phyloP scores from a whole-genome alignment of 495 filamentous ascomycete genomes.

The Entonaema liquescens region DNA sequence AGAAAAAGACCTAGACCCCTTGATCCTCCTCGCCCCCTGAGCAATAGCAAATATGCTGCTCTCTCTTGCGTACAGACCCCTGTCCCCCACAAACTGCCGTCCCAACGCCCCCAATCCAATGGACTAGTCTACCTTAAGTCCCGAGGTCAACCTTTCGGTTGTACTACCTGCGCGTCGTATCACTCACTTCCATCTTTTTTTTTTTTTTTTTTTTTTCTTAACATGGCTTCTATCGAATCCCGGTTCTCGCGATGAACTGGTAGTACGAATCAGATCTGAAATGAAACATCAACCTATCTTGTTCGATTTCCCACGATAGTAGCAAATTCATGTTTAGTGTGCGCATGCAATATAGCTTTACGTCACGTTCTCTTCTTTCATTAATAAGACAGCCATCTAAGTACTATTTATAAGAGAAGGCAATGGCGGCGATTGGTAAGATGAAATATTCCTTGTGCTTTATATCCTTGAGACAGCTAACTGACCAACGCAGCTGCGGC shows the following conservation, averaged over 20 bases:
- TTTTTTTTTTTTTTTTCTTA: constrained; percentile 2
- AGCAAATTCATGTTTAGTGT: neutral
- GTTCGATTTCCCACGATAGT: constrained; percentile 7
- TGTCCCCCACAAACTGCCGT: constrained; percentile 45
- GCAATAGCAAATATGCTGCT: neutral
- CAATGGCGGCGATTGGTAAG: constrained; percentile 46
- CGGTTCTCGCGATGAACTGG: neutral
- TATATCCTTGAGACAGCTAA: constrained; percentile 1
- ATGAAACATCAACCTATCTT: constrained; percentile 19
- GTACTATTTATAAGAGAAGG: neutral
- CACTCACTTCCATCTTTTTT: neutral
- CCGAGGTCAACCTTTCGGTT: constrained; percentile 41
- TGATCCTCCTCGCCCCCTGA: neutral
- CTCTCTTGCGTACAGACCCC: neutral
- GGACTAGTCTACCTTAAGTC: constrained; percentile 28
- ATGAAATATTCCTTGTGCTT: neutral
- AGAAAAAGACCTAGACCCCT: neutral
- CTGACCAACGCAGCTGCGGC: constrained; percentile 56
- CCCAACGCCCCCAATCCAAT: constrained; percentile 20
- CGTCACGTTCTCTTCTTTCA: neutral
- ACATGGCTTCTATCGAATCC: constrained; percentile 14
- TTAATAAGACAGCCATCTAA: neutral
- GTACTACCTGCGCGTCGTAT: constrained; percentile 25
- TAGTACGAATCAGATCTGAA: constrained; percentile 19
- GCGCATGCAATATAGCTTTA: neutral